Evolutionary conservation across 257 asterid species (phyloP), one percentile per base, ranked within the genome.

Genomic region (Solanum peruvianum): DNA sequence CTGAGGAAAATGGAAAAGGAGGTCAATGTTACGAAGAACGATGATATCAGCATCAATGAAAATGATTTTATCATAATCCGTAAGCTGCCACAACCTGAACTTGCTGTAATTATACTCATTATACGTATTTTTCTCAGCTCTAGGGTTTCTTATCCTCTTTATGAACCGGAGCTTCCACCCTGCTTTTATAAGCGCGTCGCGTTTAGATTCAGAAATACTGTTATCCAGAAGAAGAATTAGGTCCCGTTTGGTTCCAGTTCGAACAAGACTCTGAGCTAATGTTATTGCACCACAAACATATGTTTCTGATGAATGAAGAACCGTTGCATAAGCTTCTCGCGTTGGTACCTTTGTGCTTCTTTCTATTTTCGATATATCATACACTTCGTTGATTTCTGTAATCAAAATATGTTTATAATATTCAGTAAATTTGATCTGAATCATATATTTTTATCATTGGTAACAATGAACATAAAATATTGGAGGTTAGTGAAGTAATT

Each of bases 211-310:
- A 45, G 98, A 93, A 7, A 96, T 94, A 64, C 92, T 92, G 83
- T 90, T 88, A 94, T 96, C 98, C 1, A 94, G 88, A 88, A 96
- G 98, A 90, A 96, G 99, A 89, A 96, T 85, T 12, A 96, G 95
- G 84, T 94, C 93, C 13, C 98, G 98, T 16, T 89, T 87, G 67
- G 98, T 96, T 47, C 91, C 89, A 80, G 95, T 89, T 56, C 70
- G 93, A 91, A 91, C 92, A 66, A 96, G 94, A 90, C 94, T 94
- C 42, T 94, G 99, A 69, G 99, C 99, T 37, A 96, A 85, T 87
- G 96, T 91, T 73, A 96, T 92, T 21, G 98, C 98, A 25, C 99
- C 99, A 86, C 99, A 96, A 4, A 96, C 98, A 77, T 96, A 96
- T 52, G 95, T 85, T 37, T 94, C 96, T 1, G 97, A 90, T 35